Conservation (phyloP, 2,329 filamentous ascomycete species). For the Botrytis fragariae region DNA sequence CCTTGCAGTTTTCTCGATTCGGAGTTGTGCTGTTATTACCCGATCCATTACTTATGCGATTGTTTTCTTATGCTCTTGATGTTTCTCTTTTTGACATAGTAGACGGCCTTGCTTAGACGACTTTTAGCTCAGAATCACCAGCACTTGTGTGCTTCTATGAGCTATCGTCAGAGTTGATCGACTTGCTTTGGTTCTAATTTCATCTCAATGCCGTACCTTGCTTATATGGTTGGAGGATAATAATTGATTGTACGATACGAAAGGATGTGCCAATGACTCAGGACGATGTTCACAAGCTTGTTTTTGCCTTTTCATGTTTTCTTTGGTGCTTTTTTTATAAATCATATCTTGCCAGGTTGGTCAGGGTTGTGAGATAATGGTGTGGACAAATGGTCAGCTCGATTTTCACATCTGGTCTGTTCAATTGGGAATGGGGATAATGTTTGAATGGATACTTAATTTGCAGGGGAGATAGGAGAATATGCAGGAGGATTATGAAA, state of each 20-base stretch:
- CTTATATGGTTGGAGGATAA: not conserved
- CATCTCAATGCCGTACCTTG: not conserved
- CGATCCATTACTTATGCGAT: not conserved
- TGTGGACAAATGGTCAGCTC: not conserved
- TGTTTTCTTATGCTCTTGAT: not conserved
- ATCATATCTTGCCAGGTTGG: not conserved
- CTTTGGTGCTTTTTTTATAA: not conserved
- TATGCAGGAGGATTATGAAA: not conserved
- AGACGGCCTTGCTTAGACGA: not conserved
- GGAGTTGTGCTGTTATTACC: not conserved
- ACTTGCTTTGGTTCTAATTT: not conserved
- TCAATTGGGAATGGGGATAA: not conserved
- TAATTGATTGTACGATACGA: not conserved
- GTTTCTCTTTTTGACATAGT: not conserved
- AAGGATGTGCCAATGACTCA: not conserved
- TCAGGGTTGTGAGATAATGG: not conserved
- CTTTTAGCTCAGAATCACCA: not conserved
- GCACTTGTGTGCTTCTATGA: not conserved
- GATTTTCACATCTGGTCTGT: not conserved
- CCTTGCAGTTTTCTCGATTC: not conserved
- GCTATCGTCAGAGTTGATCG: not conserved
- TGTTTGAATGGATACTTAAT: not conserved
- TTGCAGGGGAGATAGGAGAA: not conserved
- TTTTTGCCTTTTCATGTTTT: conserved; percentile 1
- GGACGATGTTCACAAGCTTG: not conserved